Conservation (phyloP, 169 alveolate species). For the Eimeria tenella region DNA sequence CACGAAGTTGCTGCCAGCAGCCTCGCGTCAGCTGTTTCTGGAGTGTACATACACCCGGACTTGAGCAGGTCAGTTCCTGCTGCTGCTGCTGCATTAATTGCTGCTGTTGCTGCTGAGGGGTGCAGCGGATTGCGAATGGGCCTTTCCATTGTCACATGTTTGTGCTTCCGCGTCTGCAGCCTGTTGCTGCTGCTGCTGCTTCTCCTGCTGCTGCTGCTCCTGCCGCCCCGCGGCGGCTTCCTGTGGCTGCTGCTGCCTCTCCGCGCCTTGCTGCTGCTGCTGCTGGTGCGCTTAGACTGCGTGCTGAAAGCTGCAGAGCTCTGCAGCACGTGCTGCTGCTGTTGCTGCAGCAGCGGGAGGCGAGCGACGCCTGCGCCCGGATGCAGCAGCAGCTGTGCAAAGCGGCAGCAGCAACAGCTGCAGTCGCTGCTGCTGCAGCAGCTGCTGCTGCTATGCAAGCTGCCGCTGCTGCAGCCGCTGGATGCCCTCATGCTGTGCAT, state of each 20-base stretch:
- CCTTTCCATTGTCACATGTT: neutral
- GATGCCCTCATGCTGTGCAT: neutral
- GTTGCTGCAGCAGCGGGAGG: too few species aligned
- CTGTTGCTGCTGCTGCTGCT: slow-evolving; percentile 23
- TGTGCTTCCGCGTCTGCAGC: slow-evolving; percentile 18
- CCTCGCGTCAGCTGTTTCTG: slow-evolving; percentile 4
- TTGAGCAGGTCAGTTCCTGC: neutral
- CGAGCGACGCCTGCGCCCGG: too few species aligned
- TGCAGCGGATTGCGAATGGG: slow-evolving; percentile 5
- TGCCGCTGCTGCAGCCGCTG: too few species aligned
- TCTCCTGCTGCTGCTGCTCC: neutral
- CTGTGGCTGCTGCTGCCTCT: neutral
- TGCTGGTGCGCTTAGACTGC: neutral
- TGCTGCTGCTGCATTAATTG: neutral
- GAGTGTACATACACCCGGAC: slow-evolving; percentile 12
- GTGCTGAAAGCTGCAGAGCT: neutral
- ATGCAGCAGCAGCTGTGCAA: neutral
- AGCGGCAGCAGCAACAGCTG: neutral
- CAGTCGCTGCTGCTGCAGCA: neutral
- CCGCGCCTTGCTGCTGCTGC: neutral
- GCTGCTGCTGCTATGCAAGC: too few species aligned
- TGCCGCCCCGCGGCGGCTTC: neutral
- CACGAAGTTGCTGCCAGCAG: slow-evolving; percentile 21
- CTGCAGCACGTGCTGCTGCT: too few species aligned
- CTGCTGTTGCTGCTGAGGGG: slow-evolving; percentile 21